Percentiles rank a stretch among this genome's conserved stretches.
phyloP scores from a whole-genome alignment of 2,329 filamentous ascomycete species.

The Epichloe hybrida region DNA sequence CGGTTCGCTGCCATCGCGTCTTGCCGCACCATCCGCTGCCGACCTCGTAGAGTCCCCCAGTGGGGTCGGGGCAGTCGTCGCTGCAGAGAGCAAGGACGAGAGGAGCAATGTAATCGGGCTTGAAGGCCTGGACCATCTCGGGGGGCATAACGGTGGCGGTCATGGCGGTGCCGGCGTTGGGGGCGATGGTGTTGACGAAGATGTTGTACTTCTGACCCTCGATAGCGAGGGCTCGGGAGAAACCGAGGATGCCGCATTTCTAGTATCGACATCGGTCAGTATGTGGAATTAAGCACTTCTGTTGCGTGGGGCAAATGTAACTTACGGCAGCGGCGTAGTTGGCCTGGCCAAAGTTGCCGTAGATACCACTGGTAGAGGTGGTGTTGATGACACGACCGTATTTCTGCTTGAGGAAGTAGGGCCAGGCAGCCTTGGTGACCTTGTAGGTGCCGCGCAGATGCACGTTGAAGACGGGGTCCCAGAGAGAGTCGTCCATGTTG shows the following conservation, averaged over 20 bases:
- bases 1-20: slow-evolving; percentile 89
- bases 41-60: slow-evolving; percentile 83
- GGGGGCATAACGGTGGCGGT: slow-evolving; percentile 94
- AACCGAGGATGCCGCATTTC: slow-evolving; percentile 88
- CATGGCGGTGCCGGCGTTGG: slow-evolving; percentile 93
- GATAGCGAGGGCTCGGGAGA: slow-evolving; percentile 82
- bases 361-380: slow-evolving; percentile 91
- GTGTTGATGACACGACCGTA: slow-evolving; percentile 96
- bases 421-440: slow-evolving; percentile 94
- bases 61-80: slow-evolving; percentile 76
- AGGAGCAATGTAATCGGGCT: slow-evolving; percentile 95
- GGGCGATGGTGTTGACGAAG: slow-evolving; percentile 93
- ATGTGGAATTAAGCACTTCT: neutral
- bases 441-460: slow-evolving; percentile 94
- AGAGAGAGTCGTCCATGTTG: slow-evolving; percentile 93
- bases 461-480: slow-evolving; percentile 84
- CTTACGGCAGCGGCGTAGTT: slow-evolving; percentile 86
- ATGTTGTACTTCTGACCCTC: slow-evolving; percentile 98
- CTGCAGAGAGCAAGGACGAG: slow-evolving; percentile 72
- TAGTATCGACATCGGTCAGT: slow-evolving; percentile 16
- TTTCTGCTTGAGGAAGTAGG: slow-evolving; percentile 95
- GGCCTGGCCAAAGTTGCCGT: slow-evolving; percentile 97
- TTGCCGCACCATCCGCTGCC: slow-evolving; percentile 86
- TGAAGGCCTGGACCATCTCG: slow-evolving; percentile 97
- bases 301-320: slow-evolving; percentile 9